Conservation (phyloP, 352 stramenopile species). For the Globisporangium iwayamae region DNA sequence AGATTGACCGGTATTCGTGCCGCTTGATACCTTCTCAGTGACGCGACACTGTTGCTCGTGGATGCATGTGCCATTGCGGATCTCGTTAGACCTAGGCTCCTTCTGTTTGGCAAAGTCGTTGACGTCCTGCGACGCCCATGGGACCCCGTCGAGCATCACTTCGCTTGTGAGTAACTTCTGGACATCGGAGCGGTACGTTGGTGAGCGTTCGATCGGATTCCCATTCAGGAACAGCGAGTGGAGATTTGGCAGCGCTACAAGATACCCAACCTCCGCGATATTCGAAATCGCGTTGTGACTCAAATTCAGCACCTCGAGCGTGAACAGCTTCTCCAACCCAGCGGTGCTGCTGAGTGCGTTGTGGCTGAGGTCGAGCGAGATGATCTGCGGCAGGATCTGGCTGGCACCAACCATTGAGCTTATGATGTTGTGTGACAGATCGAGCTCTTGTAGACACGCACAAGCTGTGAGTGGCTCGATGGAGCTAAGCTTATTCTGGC, state of each 20-base stretch:
- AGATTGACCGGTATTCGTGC: not conserved
- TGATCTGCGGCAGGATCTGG: slow-evolving; percentile 11
- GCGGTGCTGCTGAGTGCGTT: slow-evolving; percentile 17
- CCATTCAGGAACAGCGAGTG: slow-evolving; percentile 15
- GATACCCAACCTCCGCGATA: slow-evolving; percentile 17
- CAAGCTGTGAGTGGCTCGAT: slow-evolving; percentile 11
- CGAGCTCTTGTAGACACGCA: slow-evolving; percentile 8
- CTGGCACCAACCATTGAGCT: slow-evolving; percentile 14
- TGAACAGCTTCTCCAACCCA: slow-evolving; percentile 18
- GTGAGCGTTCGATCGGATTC: slow-evolving; percentile 15
- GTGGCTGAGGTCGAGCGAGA: slow-evolving; percentile 17
- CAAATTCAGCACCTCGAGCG: slow-evolving; percentile 20
- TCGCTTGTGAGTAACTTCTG: slow-evolving; percentile 18
- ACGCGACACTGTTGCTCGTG: not conserved
- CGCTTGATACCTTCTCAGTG: not conserved
- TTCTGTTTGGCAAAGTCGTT: slow-evolving; percentile 13
- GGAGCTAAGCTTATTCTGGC: slow-evolving; percentile 13
- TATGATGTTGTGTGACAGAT: slow-evolving; percentile 16
- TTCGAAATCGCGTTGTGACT: slow-evolving; percentile 19
- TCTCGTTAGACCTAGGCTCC: not conserved
- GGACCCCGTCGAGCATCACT: slow-evolving; percentile 17
- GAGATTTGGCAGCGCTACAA: slow-evolving; percentile 17
- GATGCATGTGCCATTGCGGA: not conserved
- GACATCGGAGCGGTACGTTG: slow-evolving; percentile 17
- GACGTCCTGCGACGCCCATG: slow-evolving; percentile 8